Evolutionary conservation across 805 yeast species (phyloP).

Genomic region (Scheffersomyces spartinae): DNA sequence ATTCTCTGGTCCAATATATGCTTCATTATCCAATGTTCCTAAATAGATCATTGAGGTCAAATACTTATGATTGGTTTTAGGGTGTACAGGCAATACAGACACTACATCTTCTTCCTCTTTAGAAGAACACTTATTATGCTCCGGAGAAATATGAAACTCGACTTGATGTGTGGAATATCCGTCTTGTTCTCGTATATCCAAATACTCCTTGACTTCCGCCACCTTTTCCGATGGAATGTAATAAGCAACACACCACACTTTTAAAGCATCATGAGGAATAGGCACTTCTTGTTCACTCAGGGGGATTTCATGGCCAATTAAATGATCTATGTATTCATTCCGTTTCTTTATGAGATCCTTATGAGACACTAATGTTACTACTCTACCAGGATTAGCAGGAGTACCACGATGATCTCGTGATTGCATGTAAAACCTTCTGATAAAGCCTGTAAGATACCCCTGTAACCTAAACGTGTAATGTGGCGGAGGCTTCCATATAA

Average conservation of each 20-base stretch:
- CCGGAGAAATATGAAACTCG: slow-evolving; percentile 41
- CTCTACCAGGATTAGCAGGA: slow-evolving; percentile 79
- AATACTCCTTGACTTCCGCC: slow-evolving; percentile 47
- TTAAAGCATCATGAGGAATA: slow-evolving; percentile 36
- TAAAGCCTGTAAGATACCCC: slow-evolving; percentile 66
- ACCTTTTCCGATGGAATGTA: slow-evolving; percentile 60
- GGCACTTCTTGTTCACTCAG: slow-evolving; percentile 14
- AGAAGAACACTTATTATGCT: slow-evolving; percentile 6
- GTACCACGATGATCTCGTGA: slow-evolving; percentile 88
- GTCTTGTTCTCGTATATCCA: slow-evolving; percentile 79
- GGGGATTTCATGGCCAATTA: background rate
- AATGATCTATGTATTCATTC: background rate
- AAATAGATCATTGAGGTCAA: slow-evolving; percentile 63
- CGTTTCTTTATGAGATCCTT: slow-evolving; percentile 35
- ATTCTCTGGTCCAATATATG: slow-evolving; percentile 77
- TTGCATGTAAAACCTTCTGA: slow-evolving; percentile 85
- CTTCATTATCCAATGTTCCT: slow-evolving; percentile 70
- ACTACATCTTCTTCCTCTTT: slow-evolving; percentile 10
- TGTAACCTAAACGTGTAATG: slow-evolving; percentile 47
- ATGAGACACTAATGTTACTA: slow-evolving; percentile 65
- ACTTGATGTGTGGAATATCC: slow-evolving; percentile 70
- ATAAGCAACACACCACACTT: slow-evolving; percentile 76
- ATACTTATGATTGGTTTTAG: slow-evolving; percentile 23
- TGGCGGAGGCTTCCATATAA: slow-evolving; percentile 86
- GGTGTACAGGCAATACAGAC: slow-evolving; percentile 14